phyloP scores from a whole-genome alignment of 495 filamentous ascomycete genomes.

The Hyaloscypha finlandica region DNA sequence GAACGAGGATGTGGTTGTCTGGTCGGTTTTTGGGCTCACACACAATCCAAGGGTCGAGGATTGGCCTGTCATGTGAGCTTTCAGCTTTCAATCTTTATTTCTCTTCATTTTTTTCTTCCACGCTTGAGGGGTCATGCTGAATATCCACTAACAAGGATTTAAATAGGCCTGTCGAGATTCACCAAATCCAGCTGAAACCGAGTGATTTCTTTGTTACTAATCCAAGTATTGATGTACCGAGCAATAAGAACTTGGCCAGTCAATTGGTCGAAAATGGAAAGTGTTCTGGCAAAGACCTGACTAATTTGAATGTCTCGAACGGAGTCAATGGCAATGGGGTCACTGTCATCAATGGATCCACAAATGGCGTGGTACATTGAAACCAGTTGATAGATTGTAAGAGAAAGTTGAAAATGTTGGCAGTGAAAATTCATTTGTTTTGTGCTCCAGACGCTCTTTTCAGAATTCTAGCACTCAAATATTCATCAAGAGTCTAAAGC shows the following conservation, averaged over 20 bases:
- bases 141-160: neutral
- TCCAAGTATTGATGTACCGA: constrained; percentile 70
- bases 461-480: too few species aligned
- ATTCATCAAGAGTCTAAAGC: too few species aligned
- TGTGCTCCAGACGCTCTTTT: too few species aligned
- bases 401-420: neutral
- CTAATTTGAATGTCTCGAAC: neutral
- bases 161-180: constrained; percentile 55
- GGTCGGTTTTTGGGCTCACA: constrained; percentile 61
- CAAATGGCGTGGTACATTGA: neutral
- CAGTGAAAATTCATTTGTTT: too few species aligned
- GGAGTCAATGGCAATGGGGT: neutral
- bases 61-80: constrained; percentile 55
- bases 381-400: neutral
- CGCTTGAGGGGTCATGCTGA: too few species aligned
- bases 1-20: constrained; percentile 57
- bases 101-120: neutral
- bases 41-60: constrained; percentile 59
- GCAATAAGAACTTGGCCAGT: constrained; percentile 52
- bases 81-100: neutral
- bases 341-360: neutral
- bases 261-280: neutral
- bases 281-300: neutral
- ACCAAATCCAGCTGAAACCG: constrained; percentile 63
- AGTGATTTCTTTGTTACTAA: constrained; percentile 75